Evolutionary conservation across 257 asterid genomes (phyloP).

Genomic region (Hygrophila difformis): DNA sequence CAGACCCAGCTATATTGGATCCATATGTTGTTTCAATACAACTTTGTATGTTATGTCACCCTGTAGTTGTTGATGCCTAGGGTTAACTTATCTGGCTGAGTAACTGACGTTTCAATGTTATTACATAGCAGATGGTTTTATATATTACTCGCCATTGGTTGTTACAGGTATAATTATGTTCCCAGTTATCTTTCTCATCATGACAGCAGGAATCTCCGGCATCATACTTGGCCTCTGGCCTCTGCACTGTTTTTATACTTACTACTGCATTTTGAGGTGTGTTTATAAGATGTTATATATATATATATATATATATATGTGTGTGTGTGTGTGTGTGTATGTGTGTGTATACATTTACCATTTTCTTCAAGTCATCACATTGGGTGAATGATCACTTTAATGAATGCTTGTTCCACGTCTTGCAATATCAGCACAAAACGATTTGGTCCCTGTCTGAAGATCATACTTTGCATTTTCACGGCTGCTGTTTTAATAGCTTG

Average conservation of each 20-base stretch:
- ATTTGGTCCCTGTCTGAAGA: conserved; percentile 70
- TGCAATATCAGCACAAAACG: conserved; percentile 54
- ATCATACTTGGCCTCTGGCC: conserved; percentile 76
- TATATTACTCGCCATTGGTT: background rate
- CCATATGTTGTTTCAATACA: too few species aligned
- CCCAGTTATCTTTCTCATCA: conserved; percentile 55
- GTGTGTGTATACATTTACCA: too few species aligned
- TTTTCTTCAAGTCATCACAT: too few species aligned
- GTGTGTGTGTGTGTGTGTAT: too few species aligned
- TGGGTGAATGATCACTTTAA: conserved; percentile 8
- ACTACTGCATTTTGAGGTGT: conserved; percentile 68
- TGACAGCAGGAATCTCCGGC: conserved; percentile 48
- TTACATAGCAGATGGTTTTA: too few species aligned
- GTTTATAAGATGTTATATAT: conserved; percentile 11
- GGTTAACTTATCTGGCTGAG: too few species aligned
- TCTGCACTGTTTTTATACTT: conserved; percentile 58
- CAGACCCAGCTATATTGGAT: too few species aligned
- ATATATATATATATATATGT: too few species aligned
- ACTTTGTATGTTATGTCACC: too few species aligned
- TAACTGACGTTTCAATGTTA: too few species aligned
- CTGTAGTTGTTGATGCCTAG: too few species aligned
- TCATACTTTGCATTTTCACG: conserved; percentile 39
- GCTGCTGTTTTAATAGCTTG: conserved; percentile 40
- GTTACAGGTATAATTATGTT: conserved; percentile 62
- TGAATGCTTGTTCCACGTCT: background rate